These are phyloP conservation scores for Coemansia sp. DNA, from an alignment of 192 early-diverging fungal genomes.

Conservation along the genomic window DNA sequence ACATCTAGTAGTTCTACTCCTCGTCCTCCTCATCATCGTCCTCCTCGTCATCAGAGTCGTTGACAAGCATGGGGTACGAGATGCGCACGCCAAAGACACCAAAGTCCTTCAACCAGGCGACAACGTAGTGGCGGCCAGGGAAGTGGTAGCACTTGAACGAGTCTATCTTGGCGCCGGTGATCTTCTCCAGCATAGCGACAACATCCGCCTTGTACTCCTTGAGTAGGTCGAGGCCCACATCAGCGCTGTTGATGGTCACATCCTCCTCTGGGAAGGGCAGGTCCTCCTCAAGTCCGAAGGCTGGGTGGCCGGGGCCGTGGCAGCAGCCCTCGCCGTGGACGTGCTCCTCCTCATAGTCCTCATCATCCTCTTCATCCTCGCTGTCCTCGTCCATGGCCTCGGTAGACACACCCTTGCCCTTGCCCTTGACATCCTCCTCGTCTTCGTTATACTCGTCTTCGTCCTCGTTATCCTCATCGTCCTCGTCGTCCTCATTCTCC, in stretches of 20 bases:
- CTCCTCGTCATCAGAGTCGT: slow-evolving; percentile 38
- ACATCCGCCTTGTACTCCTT: slow-evolving; percentile 43
- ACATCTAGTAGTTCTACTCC: neutral
- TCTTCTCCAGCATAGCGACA: slow-evolving; percentile 38
- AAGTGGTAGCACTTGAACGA: slow-evolving; percentile 56
- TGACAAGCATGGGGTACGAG: slow-evolving; percentile 50
- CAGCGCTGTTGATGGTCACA: slow-evolving; percentile 24
- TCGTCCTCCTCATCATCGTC: slow-evolving; percentile 25
- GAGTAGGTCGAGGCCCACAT: slow-evolving; percentile 44
- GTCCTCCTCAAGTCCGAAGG: slow-evolving; percentile 29
- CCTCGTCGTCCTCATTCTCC: slow-evolving; percentile 41
- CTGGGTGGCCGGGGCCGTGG: slow-evolving; percentile 31
- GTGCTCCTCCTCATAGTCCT: slow-evolving; percentile 46
- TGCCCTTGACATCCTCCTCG: slow-evolving; percentile 49
- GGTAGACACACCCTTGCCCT: slow-evolving; percentile 44
- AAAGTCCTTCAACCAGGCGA: slow-evolving; percentile 55
- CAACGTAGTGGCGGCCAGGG: slow-evolving; percentile 56
- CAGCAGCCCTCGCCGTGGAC: slow-evolving; percentile 52
- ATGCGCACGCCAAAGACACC: slow-evolving; percentile 56
- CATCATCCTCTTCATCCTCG: slow-evolving; percentile 37
- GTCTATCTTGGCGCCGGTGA: slow-evolving; percentile 43
- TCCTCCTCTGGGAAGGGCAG: slow-evolving; percentile 53
- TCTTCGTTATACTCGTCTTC: slow-evolving; percentile 37
- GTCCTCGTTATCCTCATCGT: slow-evolving; percentile 32
- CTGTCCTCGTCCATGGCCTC: slow-evolving; percentile 28